Conservation (phyloP, 129 eudicot genomes). For the Escallonia herrerae region DNA sequence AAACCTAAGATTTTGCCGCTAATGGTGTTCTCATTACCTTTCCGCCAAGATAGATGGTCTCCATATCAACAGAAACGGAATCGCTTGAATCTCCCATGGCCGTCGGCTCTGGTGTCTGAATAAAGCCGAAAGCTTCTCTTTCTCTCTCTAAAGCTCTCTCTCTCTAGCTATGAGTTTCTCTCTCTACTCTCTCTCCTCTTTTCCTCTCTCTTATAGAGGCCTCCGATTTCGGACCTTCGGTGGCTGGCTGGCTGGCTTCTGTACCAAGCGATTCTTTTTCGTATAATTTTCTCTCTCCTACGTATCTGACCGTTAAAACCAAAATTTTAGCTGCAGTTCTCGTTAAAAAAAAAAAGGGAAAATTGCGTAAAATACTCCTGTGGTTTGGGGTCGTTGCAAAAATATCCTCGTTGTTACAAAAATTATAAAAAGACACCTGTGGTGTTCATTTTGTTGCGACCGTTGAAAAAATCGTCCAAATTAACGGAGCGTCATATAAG, state of each 20-base stretch:
- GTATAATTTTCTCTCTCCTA: slow-evolving; percentile 5
- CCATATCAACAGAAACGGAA: slow-evolving; percentile 75
- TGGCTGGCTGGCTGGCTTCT: slow-evolving; percentile 45
- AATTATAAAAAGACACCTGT: no score
- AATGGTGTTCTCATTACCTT: slow-evolving; percentile 33
- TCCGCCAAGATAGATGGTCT: slow-evolving; percentile 87
- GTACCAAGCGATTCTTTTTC: slow-evolving; percentile 46
- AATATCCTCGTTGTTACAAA: no score
- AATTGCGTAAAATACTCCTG: no score
- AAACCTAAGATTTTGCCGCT: no score
- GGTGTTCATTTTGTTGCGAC: no score
- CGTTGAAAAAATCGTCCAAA: no score
- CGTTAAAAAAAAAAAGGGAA: no score
- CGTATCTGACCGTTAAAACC: neutral
- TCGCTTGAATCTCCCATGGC: slow-evolving; percentile 69
- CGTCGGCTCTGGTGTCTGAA: slow-evolving; percentile 42
- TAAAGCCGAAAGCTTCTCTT: slow-evolving; percentile 2
- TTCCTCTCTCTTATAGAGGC: slow-evolving; percentile 15
- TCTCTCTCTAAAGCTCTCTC: slow-evolving; percentile 1
- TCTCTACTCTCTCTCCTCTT: neutral
- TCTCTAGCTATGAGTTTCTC: neutral
- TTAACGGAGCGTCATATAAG: no score
- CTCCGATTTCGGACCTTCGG: neutral
- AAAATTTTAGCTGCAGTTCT: neutral
- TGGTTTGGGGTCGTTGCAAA: no score